Base-by-base conservation (phyloP, 257 asterid genomes). In the Fraxinus quadrangulata region DNA sequence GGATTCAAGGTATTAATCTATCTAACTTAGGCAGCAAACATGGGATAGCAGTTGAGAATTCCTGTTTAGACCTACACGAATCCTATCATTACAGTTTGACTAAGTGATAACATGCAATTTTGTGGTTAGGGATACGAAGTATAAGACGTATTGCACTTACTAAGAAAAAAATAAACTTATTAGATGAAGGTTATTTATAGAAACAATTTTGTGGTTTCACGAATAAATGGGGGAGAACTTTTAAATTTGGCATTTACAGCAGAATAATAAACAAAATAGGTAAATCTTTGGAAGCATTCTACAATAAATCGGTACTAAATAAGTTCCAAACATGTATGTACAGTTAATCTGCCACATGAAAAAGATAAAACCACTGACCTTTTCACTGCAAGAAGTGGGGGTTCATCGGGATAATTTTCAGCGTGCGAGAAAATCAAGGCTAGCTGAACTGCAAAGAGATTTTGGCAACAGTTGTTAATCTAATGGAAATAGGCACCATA, bases 341-440 rank as follows among this genome's bases (percentile, higher is more conserved):
- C 26, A 17, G 28, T 56, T 19, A 8, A 28, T 37, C 39, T 23
- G 37, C 31, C 10, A 70, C 13, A 31, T 49, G 67, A 36, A 61
- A 76, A 63, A 79, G 39, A 63, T 61, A 37, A 23, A 59, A 45
- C 7, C 75, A 73, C 51, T 63, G 83, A 93, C 99, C 96, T 93
- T 83, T 74, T 83, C 77, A 91, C 75, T 72, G 31, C 74, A 89
- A 96, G 81, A 85, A 93, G 97, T 30, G 98, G 98, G 75, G 97
- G 97, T 82, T 92, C 98, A 80, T 93, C 97, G 0, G 99, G 99
- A 80, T 96, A 93, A 19, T 84, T 93, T 84, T 92, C 93, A 21
- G 98, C 93, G 84, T 93, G 99, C 0, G 99, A 83, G 88, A 96
- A 92, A 71, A 96, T 83, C 80, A 96, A 88, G 68, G 87, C 97